Evolutionary conservation across 2,329 filamentous ascomycete species (phyloP).

Genomic region (Botrytis elliptica): DNA sequence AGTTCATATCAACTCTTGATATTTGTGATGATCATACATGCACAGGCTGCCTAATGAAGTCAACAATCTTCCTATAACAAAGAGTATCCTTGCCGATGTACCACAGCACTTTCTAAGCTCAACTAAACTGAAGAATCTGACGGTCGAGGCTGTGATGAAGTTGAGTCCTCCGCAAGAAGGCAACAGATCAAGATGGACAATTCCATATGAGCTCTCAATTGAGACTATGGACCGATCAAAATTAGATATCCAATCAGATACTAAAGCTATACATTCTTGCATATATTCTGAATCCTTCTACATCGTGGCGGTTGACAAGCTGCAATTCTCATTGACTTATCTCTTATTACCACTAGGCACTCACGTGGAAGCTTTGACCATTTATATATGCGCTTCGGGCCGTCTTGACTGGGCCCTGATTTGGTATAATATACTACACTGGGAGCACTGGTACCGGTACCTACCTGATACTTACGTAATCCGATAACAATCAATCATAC

Average conservation of each 20-base stretch:
- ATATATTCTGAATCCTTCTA: neutral
- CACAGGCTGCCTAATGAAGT: neutral
- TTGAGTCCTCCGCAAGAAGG: neutral
- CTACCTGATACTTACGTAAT: neutral
- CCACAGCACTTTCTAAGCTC: neutral
- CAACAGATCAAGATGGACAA: neutral
- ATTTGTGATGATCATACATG: neutral
- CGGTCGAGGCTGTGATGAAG: neutral
- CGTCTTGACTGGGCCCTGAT: conserved; percentile 3
- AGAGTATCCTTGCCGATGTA: neutral
- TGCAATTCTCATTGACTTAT: neutral
- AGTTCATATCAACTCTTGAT: neutral
- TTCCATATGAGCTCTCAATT: neutral
- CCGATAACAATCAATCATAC: neutral
- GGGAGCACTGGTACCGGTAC: too few relatives aligned
- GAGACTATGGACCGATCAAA: neutral
- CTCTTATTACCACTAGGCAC: neutral
- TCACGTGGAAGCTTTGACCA: conserved; percentile 3
- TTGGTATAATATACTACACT: neutral
- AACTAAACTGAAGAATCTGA: neutral
- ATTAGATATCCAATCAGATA: too few relatives aligned
- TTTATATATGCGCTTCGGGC: neutral
- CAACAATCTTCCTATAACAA: neutral
- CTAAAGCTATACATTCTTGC: neutral
- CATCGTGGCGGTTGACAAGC: neutral